Evolutionary conservation across 345 rosid species (phyloP).

Genomic region (Bruguiera sexangula): DNA sequence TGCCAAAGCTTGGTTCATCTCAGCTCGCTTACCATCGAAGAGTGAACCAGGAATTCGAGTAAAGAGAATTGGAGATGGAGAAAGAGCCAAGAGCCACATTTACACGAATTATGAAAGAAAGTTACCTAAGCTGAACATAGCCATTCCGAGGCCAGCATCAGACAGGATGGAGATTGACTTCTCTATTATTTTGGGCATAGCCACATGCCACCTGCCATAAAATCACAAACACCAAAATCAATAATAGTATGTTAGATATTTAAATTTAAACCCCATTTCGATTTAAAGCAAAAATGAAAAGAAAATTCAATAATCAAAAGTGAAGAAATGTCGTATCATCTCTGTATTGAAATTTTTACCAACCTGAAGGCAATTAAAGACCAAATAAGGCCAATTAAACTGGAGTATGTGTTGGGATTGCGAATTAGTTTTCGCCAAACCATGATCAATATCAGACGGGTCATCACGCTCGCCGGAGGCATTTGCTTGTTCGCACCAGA

Average conservation of each 20-base stretch:
- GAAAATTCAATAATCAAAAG: not conserved
- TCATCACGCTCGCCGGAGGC: constrained; percentile 41
- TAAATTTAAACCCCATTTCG: not conserved
- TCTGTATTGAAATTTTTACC: not conserved
- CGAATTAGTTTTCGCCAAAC: constrained; percentile 36
- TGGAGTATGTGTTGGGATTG: constrained; percentile 37
- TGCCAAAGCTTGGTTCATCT: too few species aligned
- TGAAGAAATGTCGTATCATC: not conserved
- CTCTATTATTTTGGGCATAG: constrained; percentile 28
- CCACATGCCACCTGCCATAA: constrained; percentile 31
- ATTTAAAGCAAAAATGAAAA: too few species aligned
- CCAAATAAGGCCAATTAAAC: constrained; percentile 34
- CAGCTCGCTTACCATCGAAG: too few species aligned
- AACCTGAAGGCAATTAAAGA: constrained; percentile 27
- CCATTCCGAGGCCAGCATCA: constrained; percentile 41
- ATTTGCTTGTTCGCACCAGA: constrained; percentile 25
- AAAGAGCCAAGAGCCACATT: too few species aligned
- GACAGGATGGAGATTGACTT: constrained; percentile 36
- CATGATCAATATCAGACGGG: constrained; percentile 35
- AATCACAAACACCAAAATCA: not conserved
- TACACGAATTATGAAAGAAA: not conserved
- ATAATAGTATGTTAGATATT: not conserved
- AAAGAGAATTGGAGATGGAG: too few species aligned
- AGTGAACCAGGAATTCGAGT: too few species aligned
- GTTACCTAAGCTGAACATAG: constrained; percentile 41